phyloP scores from a whole-genome alignment of 768 basidiomycete genomes.

The Boletus pseudopeckii region DNA sequence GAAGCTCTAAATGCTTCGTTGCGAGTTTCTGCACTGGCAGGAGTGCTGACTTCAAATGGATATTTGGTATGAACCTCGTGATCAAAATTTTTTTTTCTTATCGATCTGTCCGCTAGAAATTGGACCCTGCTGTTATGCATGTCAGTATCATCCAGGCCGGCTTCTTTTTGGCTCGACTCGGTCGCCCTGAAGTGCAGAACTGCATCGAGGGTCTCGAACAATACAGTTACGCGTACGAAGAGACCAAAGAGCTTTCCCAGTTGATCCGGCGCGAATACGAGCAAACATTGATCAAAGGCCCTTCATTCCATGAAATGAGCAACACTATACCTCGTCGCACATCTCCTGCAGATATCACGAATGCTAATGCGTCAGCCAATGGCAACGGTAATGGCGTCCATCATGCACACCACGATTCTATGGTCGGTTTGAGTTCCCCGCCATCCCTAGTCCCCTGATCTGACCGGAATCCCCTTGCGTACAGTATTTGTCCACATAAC shows the following conservation, averaged over 20 bases:
- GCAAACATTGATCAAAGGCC: constrained; percentile 38
- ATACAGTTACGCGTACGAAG: constrained; percentile 85
- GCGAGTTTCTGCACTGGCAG: constrained; percentile 84
- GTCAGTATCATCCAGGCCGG: constrained; percentile 85
- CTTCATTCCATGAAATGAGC: constrained; percentile 41
- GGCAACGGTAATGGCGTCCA: constrained; percentile 19
- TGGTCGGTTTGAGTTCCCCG: constrained; percentile 7
- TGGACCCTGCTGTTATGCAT: constrained; percentile 88
- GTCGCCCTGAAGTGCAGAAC: constrained; percentile 75
- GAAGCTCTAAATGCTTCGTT: constrained; percentile 84
- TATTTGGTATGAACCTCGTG: constrained; percentile 65
- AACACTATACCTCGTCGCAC: constrained; percentile 29
- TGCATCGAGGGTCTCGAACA: constrained; percentile 86
- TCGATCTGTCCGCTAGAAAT: constrained; percentile 41
- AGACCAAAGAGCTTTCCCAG: constrained; percentile 72
- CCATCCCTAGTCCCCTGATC: background rate
- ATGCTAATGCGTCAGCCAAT: constrained; percentile 10
- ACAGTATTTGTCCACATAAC: constrained; percentile 28
- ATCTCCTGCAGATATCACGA: constrained; percentile 16
- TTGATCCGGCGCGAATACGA: constrained; percentile 55
- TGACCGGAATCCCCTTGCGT: constrained; percentile 7
- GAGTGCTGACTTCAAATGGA: constrained; percentile 81
- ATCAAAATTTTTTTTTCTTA: too few relatives aligned
- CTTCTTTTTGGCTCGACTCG: constrained; percentile 74
- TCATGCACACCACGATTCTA: constrained; percentile 18